phyloP scores from a whole-genome alignment of 257 asterid genomes.

The Nyctanthes arbortristis region DNA sequence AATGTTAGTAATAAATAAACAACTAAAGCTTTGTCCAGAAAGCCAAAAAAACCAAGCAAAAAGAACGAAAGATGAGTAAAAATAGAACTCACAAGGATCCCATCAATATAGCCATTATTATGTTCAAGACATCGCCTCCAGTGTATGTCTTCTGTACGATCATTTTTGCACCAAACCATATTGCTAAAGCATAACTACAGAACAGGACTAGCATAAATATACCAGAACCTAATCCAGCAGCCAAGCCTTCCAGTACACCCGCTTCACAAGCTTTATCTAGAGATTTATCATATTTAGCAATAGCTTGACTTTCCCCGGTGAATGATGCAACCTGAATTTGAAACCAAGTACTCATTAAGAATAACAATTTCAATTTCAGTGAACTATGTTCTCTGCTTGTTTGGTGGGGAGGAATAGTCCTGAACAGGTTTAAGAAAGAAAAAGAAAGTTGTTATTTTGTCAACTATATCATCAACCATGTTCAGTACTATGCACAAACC shows the following conservation, averaged over 20 bases:
- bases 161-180: constrained; percentile 70
- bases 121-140: constrained; percentile 59
- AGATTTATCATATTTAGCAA: constrained; percentile 39
- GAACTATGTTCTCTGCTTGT: not conserved
- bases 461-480: not conserved
- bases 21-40: not conserved
- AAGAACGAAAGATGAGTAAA: not conserved
- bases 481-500: not conserved
- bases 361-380: not conserved
- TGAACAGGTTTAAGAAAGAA: no score
- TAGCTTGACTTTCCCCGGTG: constrained; percentile 57
- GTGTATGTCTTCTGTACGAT: constrained; percentile 45
- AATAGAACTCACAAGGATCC: constrained; percentile 47
- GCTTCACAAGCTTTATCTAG: constrained; percentile 50
- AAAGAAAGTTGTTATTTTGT: not conserved
- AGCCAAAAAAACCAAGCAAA: not conserved
- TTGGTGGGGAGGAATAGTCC: not conserved
- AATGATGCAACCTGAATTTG: constrained; percentile 63
- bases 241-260: constrained; percentile 58
- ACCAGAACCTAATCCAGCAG: constrained; percentile 64
- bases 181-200: constrained; percentile 58
- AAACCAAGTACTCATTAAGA: not conserved
- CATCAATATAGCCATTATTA: constrained; percentile 47
- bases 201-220: constrained; percentile 38
- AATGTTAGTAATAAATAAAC: not conserved